Base-by-base conservation (phyloP, 2,329 filamentous ascomycete genomes). In the Paecilomyces sp. region DNA sequence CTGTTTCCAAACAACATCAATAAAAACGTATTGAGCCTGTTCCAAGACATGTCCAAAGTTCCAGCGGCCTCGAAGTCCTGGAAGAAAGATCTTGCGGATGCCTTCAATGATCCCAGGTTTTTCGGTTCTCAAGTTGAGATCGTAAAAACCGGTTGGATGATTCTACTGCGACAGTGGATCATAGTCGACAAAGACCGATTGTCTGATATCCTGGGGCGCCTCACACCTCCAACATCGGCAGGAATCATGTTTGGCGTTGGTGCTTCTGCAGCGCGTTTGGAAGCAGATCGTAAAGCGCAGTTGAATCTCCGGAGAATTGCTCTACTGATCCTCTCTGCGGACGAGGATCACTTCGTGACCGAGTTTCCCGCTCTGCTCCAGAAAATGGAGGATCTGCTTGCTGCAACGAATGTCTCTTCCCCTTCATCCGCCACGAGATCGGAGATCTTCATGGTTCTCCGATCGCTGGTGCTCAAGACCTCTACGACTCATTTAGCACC, bases 241-340 rank as follows among this genome's bases (percentile, higher is more conserved):
- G 94, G 94, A 8, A 95, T 99, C 66, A 93, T 99, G 71, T 99
- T 99, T 69, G 94, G 94, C n/a, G 94, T 99, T 0, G 95, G 95
- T 11, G 94, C 94, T 6, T 92, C 91, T 24, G 95, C 92, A 52
- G 94, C 94, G 36, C 84, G 94, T 60, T 84, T 95, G n/a, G 94
- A 99, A 75, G 92, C 95, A 5, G 94, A 99, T 74, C 88, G 92
- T 60, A 94, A 89, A 75, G 92, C 92, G 0, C 93, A 97, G 74
- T 83, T 96, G 31, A 96, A 92, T 64, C 83, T 99, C 18, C 88
- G 92, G 12, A 85, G 94, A 54, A 86, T 95, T 54, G 86, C 92
- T 3, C 82, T 92, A 1, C 80, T 99, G 11, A 79, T 97, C 15
- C 81, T 97, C 5, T 89, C 92, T 0, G 86, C 87, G 4, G 85